Conservation (phyloP, 2,329 filamentous ascomycete species). For the Aspergillus hiratsukae region DNA sequence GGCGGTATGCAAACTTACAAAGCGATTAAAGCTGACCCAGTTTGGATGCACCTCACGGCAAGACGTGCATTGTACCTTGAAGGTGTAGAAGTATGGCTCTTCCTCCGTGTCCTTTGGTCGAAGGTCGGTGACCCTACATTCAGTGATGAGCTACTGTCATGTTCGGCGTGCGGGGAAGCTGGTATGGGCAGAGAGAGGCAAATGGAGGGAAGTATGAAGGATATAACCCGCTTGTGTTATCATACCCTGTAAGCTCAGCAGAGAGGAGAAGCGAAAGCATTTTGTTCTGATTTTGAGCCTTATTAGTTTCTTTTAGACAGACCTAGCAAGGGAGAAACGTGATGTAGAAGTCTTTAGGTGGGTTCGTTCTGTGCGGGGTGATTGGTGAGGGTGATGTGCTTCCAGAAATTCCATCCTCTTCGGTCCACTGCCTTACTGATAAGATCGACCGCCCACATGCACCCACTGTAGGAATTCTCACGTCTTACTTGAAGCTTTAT, state of each 20-base stretch:
- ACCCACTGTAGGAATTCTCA: neutral
- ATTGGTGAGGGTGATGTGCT: neutral
- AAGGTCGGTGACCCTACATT: conserved; percentile 76
- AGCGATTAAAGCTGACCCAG: conserved; percentile 78
- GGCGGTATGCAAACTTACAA: conserved; percentile 56
- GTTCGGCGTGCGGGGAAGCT: conserved; percentile 14
- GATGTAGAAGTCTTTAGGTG: conserved; percentile 1
- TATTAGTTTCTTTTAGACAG: neutral
- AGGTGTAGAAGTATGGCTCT: conserved; percentile 90
- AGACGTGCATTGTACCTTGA: conserved; percentile 97
- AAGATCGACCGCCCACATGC: neutral
- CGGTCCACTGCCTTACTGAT: neutral
- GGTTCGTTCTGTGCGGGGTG: neutral
- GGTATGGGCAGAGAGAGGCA: neutral
- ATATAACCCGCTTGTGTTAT: neutral
- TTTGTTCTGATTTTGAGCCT: conserved; percentile 5
- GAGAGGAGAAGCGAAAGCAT: conserved; percentile 39
- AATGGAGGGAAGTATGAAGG: neutral
- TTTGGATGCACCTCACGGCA: conserved; percentile 90
- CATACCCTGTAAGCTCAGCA: conserved; percentile 37
- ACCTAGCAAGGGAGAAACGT: neutral
- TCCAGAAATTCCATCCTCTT: neutral
- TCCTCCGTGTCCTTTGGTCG: conserved; percentile 77
- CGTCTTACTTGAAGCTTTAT: neutral
- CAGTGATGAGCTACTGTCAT: conserved; percentile 7